These are phyloP conservation scores for Infundibulicybe gibba DNA, from an alignment of 768 basidiomycete species.

Conservation along the genomic window DNA sequence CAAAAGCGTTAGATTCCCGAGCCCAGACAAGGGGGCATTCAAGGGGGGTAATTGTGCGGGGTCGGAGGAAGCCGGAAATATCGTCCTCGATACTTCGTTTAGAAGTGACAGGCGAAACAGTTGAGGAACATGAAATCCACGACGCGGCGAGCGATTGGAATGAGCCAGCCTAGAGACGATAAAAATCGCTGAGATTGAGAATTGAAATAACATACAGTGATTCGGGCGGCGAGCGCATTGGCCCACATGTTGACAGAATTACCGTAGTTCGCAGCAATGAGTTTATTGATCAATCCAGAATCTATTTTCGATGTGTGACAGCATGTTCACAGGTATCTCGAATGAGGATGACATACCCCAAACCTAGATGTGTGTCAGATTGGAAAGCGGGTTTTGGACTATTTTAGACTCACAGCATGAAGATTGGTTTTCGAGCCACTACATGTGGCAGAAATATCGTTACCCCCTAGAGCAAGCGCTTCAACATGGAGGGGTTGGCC, in stretches of 20 bases:
- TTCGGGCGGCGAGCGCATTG: constrained; percentile 31
- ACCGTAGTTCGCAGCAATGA: constrained; percentile 27
- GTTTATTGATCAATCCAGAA: constrained; percentile 34
- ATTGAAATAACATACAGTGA: constrained; percentile 24
- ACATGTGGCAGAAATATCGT: constrained; percentile 36
- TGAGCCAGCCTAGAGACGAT: constrained; percentile 22
- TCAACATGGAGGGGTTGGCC: constrained; percentile 49
- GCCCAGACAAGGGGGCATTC: constrained; percentile 47
- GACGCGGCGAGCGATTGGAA: constrained; percentile 23
- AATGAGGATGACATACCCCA: constrained; percentile 24
- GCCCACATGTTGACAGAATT: constrained; percentile 37
- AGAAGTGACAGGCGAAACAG: constrained; percentile 19
- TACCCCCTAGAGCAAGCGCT: constrained; percentile 39
- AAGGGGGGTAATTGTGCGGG: constrained; percentile 33
- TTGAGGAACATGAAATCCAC: constrained; percentile 39
- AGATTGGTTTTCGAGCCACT: constrained; percentile 36
- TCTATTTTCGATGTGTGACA: constrained; percentile 19
- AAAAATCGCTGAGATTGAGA: not conserved
- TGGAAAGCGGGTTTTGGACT: not conserved
- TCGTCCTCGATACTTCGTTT: constrained; percentile 27
- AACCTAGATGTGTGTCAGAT: constrained; percentile 13
- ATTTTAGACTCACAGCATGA: constrained; percentile 28
- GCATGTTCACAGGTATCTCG: too few species aligned
- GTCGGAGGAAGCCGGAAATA: constrained; percentile 20
- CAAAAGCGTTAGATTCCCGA: constrained; percentile 37